Evolutionary conservation across 345 rosid genomes (phyloP), one percentile per base, ranked within the genome.

Genomic region (Carallia pectinifolia): DNA sequence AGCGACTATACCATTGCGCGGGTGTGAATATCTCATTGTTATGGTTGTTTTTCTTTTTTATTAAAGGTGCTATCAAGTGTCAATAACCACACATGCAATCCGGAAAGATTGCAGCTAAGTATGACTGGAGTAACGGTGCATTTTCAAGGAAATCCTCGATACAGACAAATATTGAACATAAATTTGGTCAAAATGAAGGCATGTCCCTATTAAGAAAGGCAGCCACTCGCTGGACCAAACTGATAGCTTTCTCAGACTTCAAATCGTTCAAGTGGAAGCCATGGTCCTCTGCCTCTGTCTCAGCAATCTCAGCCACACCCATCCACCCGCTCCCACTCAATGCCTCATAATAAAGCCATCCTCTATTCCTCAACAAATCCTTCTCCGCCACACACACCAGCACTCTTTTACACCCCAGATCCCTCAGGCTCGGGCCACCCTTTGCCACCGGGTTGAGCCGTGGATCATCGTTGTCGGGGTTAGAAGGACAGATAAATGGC

Each of bases 401-500:
- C 55, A 75, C 78, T 39, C 66, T 75, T 34, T 60, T 59, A 6
- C 70, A 75, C 1, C 74, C 74, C 29, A 75, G 47, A 4, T 66
- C 61, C 29, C 6, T 15, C 50, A 75, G 44, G 30, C 70, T 15
- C 12, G 53, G 39, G 9, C 33, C 74, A 58, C 63, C 69, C 2
- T 13, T 58, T 6, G 36, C 70, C 23, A 63, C 40, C 53, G 78
- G 73, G 33, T 75, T 69, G 18, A 75, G 7, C 48, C 61, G 64
- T 17, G 74, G 62, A 31, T 83, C 82, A 60, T 77, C 82, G 53
- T 78, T 64, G 18, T 80, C 80, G 9, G 85, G 88, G 53, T 67
- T 81, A 3, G 79, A 76, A 0, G 84, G 77, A n/a, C 84, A 80
- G n/a, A 73, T 23, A 10, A 85, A 75, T 15, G 83, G 81, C 91